Evolutionary conservation across 1,284 basidiomycete species (phyloP), one percentile per base, ranked within the genome.

Genomic region (Sanghuangporus sanghuang): DNA sequence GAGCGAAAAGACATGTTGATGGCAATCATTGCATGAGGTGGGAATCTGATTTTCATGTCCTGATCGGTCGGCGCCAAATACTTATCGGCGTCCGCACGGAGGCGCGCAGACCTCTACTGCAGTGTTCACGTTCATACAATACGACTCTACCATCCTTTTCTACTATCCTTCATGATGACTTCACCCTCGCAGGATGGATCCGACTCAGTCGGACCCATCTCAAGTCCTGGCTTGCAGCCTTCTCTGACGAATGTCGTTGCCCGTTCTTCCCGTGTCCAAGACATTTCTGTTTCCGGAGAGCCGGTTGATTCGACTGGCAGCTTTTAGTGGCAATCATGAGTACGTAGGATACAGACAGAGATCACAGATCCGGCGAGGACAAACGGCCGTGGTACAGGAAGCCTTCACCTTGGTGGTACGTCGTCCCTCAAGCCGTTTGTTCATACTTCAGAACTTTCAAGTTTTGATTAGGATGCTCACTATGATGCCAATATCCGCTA

Each of bases 341-440:
- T 46, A 61, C 18, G 48, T 57, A n/a, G 18, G 46, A 61, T 8
- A 27, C n/a, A 6, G 36, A 23, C 3, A 46, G 44, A 46, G 40
- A 50, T 23, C 18, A 39, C 6, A 40, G n/a, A 9, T 3, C 46
- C 8, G 38, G 14, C 11, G 42, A 16, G 5, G 40, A 64, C 35
- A 55, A 57, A 38, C 74, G 78, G 48, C 83, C 87, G 0, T 90
- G 88, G 88, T 90, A 85, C 82, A 87, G 76, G 72, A 75, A 78
- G 57, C 88, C 89, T 8, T 87, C 87, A 0, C 79, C 86, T 0
- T 82, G 79, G 76, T 92, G 90, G 89, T 89, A 68, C 67, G 83
- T 76, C 6, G 35, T 23, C 16, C 8, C 7, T 14, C 6, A 21
- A 5, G 16, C 1, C 21, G 59, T 14, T 46, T 57, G 14, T 32